Evolutionary conservation across 2,329 filamentous ascomycete genomes (phyloP).

Genomic region (Stagonosporopsis cucurbitacearum): DNA sequence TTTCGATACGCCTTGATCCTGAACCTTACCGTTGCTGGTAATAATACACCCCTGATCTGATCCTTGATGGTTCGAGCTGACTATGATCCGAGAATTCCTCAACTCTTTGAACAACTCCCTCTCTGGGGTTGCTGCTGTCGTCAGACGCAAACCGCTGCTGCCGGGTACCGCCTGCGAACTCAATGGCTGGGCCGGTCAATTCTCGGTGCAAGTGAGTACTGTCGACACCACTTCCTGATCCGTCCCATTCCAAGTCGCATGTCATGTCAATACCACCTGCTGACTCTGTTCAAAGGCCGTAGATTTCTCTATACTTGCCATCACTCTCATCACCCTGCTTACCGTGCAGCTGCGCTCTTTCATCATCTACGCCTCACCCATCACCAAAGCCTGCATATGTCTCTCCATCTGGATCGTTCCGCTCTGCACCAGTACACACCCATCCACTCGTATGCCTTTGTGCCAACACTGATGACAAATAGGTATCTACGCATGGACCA

Average conservation of each 20-base stretch:
- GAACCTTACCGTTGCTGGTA: conserved; percentile 33
- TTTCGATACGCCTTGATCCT: conserved; percentile 34
- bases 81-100: conserved; percentile 20
- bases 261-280: neutral
- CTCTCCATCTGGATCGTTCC: conserved; percentile 52
- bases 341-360: conserved; percentile 48
- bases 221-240: too few relatives aligned
- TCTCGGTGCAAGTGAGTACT: conserved; percentile 52
- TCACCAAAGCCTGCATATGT: conserved; percentile 46
- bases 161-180: conserved; percentile 47
- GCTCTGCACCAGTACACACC: conserved; percentile 45
- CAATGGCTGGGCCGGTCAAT: conserved; percentile 56
- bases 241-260: neutral
- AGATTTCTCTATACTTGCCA: conserved; percentile 54
- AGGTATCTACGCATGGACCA: conserved; percentile 16
- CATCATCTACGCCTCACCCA: conserved; percentile 39
- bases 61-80: neutral
- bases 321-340: conserved; percentile 53
- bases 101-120: conserved; percentile 54
- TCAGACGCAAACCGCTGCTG: conserved; percentile 30
- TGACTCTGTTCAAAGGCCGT: conserved; percentile 24
- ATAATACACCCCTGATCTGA: neutral
- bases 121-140: conserved; percentile 49
- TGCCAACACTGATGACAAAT: neutral
- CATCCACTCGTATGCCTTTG: neutral